phyloP scores from a whole-genome alignment of 441 rosid genomes.

The Pelargonium cotyledonis region DNA sequence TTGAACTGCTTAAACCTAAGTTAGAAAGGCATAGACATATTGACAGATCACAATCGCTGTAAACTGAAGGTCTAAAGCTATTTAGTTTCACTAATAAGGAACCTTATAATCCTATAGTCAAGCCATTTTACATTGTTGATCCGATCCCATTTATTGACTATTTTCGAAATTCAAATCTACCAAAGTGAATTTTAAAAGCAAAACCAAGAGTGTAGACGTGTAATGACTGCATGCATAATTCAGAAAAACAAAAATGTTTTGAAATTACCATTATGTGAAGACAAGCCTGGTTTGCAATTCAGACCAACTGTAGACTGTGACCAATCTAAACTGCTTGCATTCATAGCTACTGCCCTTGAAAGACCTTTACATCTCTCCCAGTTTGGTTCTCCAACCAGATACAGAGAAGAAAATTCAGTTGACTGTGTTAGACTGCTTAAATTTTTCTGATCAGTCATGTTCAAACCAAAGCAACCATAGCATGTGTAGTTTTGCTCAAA shows the following conservation, averaged over 20 bases:
- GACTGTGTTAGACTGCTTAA: slow-evolving; percentile 18
- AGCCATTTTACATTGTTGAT: neutral
- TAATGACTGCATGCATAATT: neutral
- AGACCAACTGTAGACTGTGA: slow-evolving; percentile 14
- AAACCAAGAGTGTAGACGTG: neutral
- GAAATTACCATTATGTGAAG: slow-evolving; percentile 30
- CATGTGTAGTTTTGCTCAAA: slow-evolving; percentile 40
- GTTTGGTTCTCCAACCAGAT: slow-evolving; percentile 42
- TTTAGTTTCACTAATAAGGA: neutral
- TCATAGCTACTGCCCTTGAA: slow-evolving; percentile 44
- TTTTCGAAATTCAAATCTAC: neutral
- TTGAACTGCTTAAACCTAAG: neutral
- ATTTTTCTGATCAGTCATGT: slow-evolving; percentile 13
- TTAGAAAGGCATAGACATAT: neutral
- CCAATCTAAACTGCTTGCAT: slow-evolving; percentile 31
- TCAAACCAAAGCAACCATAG: slow-evolving; percentile 24
- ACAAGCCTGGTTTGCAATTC: slow-evolving; percentile 28
- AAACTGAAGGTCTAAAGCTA: neutral
- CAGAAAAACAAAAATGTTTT: slow-evolving; percentile 3
- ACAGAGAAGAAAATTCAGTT: slow-evolving; percentile 10
- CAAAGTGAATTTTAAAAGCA: neutral
- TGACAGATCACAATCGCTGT: neutral
- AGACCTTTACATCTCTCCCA: slow-evolving; percentile 46
- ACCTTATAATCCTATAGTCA: neutral
- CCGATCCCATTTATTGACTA: neutral